Percentiles rank a stretch among this genome's conserved stretches.
phyloP scores from a whole-genome alignment of 2,329 filamentous ascomycete genomes.

The Cercospora beticola region DNA sequence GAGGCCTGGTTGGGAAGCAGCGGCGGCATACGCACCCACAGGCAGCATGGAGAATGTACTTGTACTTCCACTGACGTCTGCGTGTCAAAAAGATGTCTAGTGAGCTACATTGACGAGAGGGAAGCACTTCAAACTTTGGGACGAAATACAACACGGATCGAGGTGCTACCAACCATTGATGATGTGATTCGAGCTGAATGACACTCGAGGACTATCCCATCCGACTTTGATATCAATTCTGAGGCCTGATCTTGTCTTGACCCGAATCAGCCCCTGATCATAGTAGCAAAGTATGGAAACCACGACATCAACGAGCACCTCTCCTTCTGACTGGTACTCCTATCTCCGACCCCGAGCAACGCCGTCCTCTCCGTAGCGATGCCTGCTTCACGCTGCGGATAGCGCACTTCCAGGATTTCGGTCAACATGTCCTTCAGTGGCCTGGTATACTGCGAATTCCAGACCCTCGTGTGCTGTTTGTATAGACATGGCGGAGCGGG shows the following conservation, averaged over 20 bases:
- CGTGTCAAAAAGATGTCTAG: too few species aligned
- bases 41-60: too few species aligned
- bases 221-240: not conserved
- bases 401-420: constrained; percentile 29
- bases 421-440: constrained; percentile 25
- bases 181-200: not conserved
- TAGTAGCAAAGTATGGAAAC: not conserved
- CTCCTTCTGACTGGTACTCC: not conserved
- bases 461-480: constrained; percentile 23
- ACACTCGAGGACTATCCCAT: not conserved
- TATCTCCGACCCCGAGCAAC: not conserved
- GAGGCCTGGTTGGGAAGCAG: too few species aligned
- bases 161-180: not conserved
- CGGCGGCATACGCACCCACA: too few species aligned
- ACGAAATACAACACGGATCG: not conserved
- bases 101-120: too few species aligned
- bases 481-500: constrained; percentile 18
- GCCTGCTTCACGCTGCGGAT: constrained; percentile 7
- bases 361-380: not conserved
- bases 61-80: too few species aligned
- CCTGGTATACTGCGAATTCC: constrained; percentile 27
- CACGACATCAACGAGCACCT: not conserved
- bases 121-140: too few species aligned
- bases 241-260: not conserved
- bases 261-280: not conserved